These are phyloP conservation scores for Wallemia mellicola DNA, from an alignment of 1,284 basidiomycete species.

Conservation along the genomic window DNA sequence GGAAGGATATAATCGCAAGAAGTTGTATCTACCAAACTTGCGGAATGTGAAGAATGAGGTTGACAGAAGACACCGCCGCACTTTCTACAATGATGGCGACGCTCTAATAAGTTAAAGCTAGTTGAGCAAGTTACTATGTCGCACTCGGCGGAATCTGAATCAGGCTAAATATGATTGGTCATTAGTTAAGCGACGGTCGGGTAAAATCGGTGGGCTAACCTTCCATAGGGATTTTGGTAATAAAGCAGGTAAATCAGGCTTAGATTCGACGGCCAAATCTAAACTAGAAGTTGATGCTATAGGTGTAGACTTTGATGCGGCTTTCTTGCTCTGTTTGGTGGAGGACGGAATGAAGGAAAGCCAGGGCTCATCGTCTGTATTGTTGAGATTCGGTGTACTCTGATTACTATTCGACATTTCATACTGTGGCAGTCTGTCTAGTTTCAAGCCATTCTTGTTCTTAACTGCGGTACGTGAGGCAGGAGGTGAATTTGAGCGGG, in stretches of 20 bases:
- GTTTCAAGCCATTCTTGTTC: neutral
- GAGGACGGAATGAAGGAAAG: neutral
- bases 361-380: neutral
- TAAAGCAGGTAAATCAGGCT: constrained; percentile 30
- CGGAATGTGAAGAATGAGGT: constrained; percentile 25
- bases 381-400: neutral
- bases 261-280: neutral
- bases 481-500: neutral
- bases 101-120: constrained; percentile 32
- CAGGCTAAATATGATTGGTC: constrained; percentile 20
- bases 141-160: constrained; percentile 27
- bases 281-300: neutral
- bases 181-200: constrained; percentile 4
- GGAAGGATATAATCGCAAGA: constrained; percentile 33
- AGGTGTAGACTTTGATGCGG: too few relatives aligned
- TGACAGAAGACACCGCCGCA: constrained; percentile 43
- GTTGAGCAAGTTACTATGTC: constrained; percentile 37
- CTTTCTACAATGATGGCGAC: constrained; percentile 46
- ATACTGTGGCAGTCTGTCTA: neutral
- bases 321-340: neutral
- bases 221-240: constrained; percentile 38
- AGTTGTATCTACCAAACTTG: constrained; percentile 33
- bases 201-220: constrained; percentile 16
- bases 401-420: neutral
- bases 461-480: neutral